These are phyloP conservation scores for Arthrocladium fulminans DNA, from an alignment of 2,329 filamentous ascomycete species.

Conservation along the genomic window DNA sequence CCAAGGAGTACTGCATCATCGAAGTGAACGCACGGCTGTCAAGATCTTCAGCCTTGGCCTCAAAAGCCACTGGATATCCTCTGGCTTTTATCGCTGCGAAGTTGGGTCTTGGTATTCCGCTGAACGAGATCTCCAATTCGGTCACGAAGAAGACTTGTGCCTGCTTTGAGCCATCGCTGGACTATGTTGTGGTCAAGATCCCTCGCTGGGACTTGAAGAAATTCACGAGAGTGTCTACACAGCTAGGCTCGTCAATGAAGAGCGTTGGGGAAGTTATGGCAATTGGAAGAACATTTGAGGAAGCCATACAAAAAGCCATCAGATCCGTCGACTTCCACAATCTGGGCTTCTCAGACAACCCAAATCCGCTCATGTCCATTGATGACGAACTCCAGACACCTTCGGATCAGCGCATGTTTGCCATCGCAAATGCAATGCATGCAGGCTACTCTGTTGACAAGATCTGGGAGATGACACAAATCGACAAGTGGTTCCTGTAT, in stretches of 20 bases:
- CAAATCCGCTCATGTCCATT: conserved; percentile 80
- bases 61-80: conserved; percentile 94
- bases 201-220: conserved; percentile 98
- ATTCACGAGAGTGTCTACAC: conserved; percentile 91
- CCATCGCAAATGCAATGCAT: conserved; percentile 96
- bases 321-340: conserved; percentile 92
- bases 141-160: conserved; percentile 94
- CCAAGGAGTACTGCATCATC: conserved; percentile 95
- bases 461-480: conserved; percentile 97
- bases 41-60: conserved; percentile 86
- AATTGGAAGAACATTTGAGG: conserved; percentile 92
- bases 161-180: conserved; percentile 95
- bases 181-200: conserved; percentile 98
- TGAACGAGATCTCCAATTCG: conserved; percentile 93
- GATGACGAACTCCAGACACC: conserved; percentile 94
- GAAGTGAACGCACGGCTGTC: conserved; percentile 97
- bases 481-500: conserved; percentile 96
- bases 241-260: conserved; percentile 98
- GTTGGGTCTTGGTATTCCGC: conserved; percentile 82
- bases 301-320: conserved; percentile 97
- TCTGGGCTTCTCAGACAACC: conserved; percentile 82
- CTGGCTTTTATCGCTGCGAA: conserved; percentile 95
- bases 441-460: conserved; percentile 88
- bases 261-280: conserved; percentile 99
- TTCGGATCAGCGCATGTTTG: conserved; percentile 93